phyloP scores from a whole-genome alignment of 2,329 filamentous ascomycete genomes.

The Penicillium sp. region DNA sequence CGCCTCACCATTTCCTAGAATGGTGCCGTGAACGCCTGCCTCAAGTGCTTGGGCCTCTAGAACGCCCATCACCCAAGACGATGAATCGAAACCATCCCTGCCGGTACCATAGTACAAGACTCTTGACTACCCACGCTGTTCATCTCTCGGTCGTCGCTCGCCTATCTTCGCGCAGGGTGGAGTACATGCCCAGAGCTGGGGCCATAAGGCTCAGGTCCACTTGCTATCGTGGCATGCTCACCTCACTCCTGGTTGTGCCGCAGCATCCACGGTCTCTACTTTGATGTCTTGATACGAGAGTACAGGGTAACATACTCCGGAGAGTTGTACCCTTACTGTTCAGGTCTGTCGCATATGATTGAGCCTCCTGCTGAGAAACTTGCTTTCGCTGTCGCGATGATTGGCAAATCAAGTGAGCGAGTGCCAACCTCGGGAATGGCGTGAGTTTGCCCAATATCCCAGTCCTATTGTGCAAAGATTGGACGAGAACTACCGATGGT shows the following conservation, averaged over 20 bases:
- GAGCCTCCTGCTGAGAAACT: neutral
- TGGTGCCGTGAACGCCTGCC: neutral
- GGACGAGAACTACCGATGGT: neutral
- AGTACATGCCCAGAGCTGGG: neutral
- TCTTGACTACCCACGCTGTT: neutral
- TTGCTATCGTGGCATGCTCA: conserved; percentile 6
- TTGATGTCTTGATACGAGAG: neutral
- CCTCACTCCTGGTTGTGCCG: neutral
- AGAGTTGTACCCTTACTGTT: neutral
- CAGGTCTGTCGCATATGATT: conserved; percentile 2
- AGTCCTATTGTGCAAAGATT: neutral
- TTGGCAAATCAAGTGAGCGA: conserved; percentile 1
- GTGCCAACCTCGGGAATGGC: neutral
- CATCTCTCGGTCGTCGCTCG: neutral
- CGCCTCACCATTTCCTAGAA: neutral
- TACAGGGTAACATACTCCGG: neutral
- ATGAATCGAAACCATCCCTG: neutral
- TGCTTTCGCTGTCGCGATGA: neutral
- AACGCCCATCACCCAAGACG: neutral
- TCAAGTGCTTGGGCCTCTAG: neutral
- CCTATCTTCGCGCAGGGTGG: neutral
- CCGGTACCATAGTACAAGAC: neutral
- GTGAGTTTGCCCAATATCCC: neutral
- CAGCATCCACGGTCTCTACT: neutral
- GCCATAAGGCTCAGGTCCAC: conserved; percentile 1